Evolutionary conservation across 1,139 yeast species (phyloP).

Genomic region (Yarrowia galli): DNA sequence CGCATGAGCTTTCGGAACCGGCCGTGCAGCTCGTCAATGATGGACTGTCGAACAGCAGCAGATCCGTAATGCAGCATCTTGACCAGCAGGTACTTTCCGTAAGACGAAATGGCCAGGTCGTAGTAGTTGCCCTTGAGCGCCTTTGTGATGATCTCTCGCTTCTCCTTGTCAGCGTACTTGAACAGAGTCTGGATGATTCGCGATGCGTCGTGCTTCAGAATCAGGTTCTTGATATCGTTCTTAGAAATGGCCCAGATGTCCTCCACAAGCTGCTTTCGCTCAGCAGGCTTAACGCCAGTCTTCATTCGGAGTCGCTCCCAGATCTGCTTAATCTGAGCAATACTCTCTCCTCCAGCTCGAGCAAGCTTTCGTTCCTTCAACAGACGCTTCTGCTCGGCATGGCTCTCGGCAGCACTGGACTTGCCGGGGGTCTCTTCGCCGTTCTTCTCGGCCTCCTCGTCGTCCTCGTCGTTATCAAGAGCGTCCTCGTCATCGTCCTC

Average conservation of each 20-base stretch:
- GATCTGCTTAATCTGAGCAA: slow-evolving; percentile 80
- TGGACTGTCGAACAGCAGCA: slow-evolving; percentile 73
- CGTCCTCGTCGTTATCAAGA: slow-evolving; percentile 46
- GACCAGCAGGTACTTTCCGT: slow-evolving; percentile 89
- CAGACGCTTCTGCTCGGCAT: slow-evolving; percentile 81
- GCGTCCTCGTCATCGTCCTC: slow-evolving; percentile 48
- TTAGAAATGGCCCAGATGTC: slow-evolving; percentile 86
- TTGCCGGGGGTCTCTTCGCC: slow-evolving; percentile 42
- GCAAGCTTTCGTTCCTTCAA: slow-evolving; percentile 83
- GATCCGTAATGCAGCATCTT: slow-evolving; percentile 93
- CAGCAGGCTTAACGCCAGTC: slow-evolving; percentile 76
- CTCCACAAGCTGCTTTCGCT: slow-evolving; percentile 78
- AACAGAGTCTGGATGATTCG: slow-evolving; percentile 94
- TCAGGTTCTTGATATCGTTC: slow-evolving; percentile 81
- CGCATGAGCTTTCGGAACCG: slow-evolving; percentile 90
- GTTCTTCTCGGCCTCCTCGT: slow-evolving; percentile 40
- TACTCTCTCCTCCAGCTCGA: slow-evolving; percentile 84
- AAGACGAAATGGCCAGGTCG: slow-evolving; percentile 86
- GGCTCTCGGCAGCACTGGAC: slow-evolving; percentile 67
- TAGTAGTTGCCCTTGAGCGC: slow-evolving; percentile 80
- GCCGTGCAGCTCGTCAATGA: slow-evolving; percentile 88
- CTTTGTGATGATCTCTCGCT: slow-evolving; percentile 73
- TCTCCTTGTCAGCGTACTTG: slow-evolving; percentile 80
- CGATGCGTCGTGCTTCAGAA: slow-evolving; percentile 94
- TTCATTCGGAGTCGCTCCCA: slow-evolving; percentile 95